Percentiles rank a stretch among this genome's conserved stretches.
phyloP scores from a whole-genome alignment of 2,329 filamentous ascomycete species.

The Xylariaceae sp. region DNA sequence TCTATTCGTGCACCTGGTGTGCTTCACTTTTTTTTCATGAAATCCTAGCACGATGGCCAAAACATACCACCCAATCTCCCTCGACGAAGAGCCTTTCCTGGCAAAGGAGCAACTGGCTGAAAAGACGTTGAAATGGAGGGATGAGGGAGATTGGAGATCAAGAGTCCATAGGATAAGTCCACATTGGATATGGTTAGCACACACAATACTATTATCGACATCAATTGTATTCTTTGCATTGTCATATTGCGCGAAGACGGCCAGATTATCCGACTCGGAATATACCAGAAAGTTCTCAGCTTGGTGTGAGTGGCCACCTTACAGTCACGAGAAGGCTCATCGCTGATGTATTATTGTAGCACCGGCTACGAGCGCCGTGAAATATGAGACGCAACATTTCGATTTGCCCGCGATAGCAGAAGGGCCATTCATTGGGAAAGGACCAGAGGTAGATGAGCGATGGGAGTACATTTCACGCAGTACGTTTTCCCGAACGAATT shows the following conservation, averaged over 20 bases:
- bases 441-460: constrained; percentile 52
- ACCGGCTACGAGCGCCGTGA: constrained; percentile 42
- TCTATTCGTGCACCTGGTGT: constrained; percentile 29
- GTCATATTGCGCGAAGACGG: constrained; percentile 36
- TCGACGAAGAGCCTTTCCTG: constrained; percentile 36
- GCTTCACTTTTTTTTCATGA: constrained; percentile 15
- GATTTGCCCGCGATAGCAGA: constrained; percentile 44
- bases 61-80: constrained; percentile 32
- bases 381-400: constrained; percentile 48
- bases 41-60: constrained; percentile 28
- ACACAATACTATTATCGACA: constrained; percentile 36
- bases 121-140: constrained; percentile 24
- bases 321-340: background rate
- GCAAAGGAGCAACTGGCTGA: constrained; percentile 22
- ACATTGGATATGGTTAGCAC: constrained; percentile 39
- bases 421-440: constrained; percentile 51
- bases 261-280: constrained; percentile 31
- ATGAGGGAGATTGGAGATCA: constrained; percentile 11
- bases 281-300: constrained; percentile 41
- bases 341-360: constrained; percentile 30
- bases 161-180: constrained; percentile 21
- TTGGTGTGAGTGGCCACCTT: constrained; percentile 37
- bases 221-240: constrained; percentile 39
- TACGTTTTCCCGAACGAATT: constrained; percentile 15
- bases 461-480: constrained; percentile 42